Evolutionary conservation across 2,329 filamentous ascomycete genomes (phyloP), one percentile per base, ranked within the genome.

Genomic region (Fusarium albidum): DNA sequence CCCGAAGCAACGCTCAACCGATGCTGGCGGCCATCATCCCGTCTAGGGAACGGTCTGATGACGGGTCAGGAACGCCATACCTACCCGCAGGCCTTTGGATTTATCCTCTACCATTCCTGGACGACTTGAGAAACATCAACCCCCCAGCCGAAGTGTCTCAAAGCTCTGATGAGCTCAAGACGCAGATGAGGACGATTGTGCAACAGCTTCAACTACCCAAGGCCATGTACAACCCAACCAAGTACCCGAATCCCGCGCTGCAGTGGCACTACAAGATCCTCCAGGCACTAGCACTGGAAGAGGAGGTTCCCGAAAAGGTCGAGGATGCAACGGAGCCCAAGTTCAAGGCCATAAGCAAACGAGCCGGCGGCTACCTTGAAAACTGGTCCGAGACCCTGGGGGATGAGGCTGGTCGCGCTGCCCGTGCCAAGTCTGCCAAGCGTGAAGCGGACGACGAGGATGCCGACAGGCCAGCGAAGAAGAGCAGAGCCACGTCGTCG

Each of bases 261-360:
- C 95, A 99, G 75, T 99, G 94, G 93, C 95, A 98, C 76, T 99
- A 98, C 78, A 88, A 86, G 57, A 96, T 99, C 38, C 78, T 99
- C 1, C 95, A 99, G 74, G 89, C 91, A 7, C 82, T 97, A 51
- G 95, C 95, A 0, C 80, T 99, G 1, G 93, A 96, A 29, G 95
- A 99, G 70, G 93, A 97, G 62, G 77, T 96, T 2, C 93, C 93
- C 0, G 88, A 90, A 15, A 83, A 88, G 42, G 75, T 75, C 2
- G 79, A 84, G 12, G 95, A 99, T 69, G 87, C 89, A 60, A 98
- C 95, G 0, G 71, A 91, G 12, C 95, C 95, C 2, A 91, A 90
- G 65, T 92, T 88, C 73, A 88, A 84, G 63, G 91, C 96, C 62
- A 98, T 99, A 49, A 85, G 92, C 71, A 98, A 96, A 77, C 86